Conservation (phyloP, 2,329 filamentous ascomycete species). For the Venturia pyrina region DNA sequence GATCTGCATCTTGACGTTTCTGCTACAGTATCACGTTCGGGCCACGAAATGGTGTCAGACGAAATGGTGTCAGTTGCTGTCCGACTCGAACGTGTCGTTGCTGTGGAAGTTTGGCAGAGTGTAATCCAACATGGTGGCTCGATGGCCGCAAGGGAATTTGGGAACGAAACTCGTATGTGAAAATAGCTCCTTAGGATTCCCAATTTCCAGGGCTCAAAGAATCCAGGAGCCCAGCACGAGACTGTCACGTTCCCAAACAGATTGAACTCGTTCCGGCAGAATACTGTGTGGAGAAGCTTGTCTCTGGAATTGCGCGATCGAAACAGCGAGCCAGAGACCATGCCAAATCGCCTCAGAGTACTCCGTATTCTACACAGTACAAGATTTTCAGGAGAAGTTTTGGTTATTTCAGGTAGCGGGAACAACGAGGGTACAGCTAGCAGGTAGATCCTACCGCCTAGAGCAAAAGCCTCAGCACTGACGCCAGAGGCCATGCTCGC, state of each 20-base stretch:
- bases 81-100: background rate
- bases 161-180: background rate
- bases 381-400: background rate
- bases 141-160: background rate
- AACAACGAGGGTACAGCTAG: background rate
- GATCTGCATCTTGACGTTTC: slow-evolving; percentile 5
- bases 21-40: slow-evolving; percentile 2
- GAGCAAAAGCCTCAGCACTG: background rate
- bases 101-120: background rate
- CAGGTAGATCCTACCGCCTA: background rate
- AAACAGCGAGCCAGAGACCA: slow-evolving; percentile 1
- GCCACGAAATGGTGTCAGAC: background rate
- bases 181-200: background rate
- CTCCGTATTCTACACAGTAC: too few species aligned
- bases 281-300: background rate
- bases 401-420: background rate
- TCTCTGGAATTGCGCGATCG: background rate
- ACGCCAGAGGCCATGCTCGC: background rate
- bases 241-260: background rate
- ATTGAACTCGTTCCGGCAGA: background rate
- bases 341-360: background rate
- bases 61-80: background rate
- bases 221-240: too few species aligned
- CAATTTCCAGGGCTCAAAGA: background rate
- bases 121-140: background rate